Evolutionary conservation across 2,329 filamentous ascomycete genomes (phyloP).

Genomic region (Chaetomium sp.): DNA sequence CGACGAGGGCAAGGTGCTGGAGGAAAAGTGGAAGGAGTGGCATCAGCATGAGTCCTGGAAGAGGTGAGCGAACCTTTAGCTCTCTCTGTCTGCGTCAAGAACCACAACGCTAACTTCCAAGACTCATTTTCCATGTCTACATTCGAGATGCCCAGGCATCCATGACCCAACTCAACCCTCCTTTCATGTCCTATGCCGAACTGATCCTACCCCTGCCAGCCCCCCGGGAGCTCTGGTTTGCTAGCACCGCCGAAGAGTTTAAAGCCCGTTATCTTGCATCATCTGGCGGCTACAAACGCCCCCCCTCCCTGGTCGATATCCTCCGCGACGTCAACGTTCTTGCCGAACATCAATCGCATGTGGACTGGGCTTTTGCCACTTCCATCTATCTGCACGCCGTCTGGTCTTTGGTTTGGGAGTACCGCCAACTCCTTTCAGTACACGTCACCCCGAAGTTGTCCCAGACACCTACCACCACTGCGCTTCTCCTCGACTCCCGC

Average conservation of each 20-base stretch:
- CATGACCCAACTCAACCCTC: constrained; percentile 58
- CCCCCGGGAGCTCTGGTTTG: constrained; percentile 57
- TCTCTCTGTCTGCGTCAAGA: too few relatives aligned
- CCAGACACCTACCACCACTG: constrained; percentile 35
- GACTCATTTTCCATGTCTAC: constrained; percentile 59
- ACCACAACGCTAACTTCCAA: constrained; percentile 19
- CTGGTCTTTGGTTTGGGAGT: constrained; percentile 61
- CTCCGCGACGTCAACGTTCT: constrained; percentile 51
- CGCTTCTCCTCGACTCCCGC: constrained; percentile 45
- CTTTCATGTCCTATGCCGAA: constrained; percentile 63
- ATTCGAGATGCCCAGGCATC: constrained; percentile 61
- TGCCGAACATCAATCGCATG: constrained; percentile 38
- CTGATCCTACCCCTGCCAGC: constrained; percentile 60
- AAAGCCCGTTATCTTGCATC: constrained; percentile 50
- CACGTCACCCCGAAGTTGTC: constrained; percentile 29
- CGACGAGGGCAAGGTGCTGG: constrained; percentile 50
- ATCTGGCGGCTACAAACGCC: constrained; percentile 34
- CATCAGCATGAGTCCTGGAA: constrained; percentile 60
- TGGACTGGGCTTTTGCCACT: constrained; percentile 52
- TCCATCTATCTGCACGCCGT: constrained; percentile 59
- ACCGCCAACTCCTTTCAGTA: constrained; percentile 50
- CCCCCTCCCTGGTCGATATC: constrained; percentile 49
- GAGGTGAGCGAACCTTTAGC: constrained; percentile 33
- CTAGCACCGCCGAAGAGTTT: constrained; percentile 57
- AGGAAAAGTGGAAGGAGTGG: constrained; percentile 62